A percentile compares a stretch with the other conserved stretches of the same genome.
phyloP scores from a whole-genome alignment of 768 basidiomycete species.

The Basidioascus undulatus region DNA sequence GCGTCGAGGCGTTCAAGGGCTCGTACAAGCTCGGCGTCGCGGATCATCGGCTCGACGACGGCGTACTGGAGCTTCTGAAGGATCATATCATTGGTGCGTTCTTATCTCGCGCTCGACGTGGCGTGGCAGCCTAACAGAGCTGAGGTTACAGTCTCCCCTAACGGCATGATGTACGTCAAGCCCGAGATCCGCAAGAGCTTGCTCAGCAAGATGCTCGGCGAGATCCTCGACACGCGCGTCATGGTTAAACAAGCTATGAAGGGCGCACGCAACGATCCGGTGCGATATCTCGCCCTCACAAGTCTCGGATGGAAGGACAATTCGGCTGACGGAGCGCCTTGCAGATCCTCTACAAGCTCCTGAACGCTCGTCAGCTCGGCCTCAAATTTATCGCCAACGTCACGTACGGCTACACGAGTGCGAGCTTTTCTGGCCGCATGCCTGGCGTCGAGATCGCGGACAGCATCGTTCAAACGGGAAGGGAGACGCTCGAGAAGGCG shows the following conservation, averaged over 20 bases:
- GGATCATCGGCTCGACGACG: conserved; percentile 40
- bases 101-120: neutral
- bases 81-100: conserved; percentile 50
- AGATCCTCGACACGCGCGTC: conserved; percentile 77
- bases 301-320: no score
- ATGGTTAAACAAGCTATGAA: conserved; percentile 99
- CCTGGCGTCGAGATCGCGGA: conserved; percentile 96
- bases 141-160: conserved; percentile 52
- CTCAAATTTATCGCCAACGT: conserved; percentile 85
- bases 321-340: neutral
- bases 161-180: conserved; percentile 86
- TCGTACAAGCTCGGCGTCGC: conserved; percentile 63
- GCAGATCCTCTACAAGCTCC: conserved; percentile 45
- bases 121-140: neutral
- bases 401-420: conserved; percentile 88
- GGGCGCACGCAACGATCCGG: conserved; percentile 46
- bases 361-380: conserved; percentile 77
- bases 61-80: conserved; percentile 40
- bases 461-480: conserved; percentile 85
- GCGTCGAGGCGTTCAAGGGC: conserved; percentile 64
- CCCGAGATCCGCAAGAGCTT: conserved; percentile 58
- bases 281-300: conserved; percentile 15
- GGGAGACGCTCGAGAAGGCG: conserved; percentile 86
- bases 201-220: conserved; percentile 70
- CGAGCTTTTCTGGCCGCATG: conserved; percentile 89